Conservation (phyloP, 2,329 filamentous ascomycete species). For the Sporothrix brunneoviolacea region DNA sequence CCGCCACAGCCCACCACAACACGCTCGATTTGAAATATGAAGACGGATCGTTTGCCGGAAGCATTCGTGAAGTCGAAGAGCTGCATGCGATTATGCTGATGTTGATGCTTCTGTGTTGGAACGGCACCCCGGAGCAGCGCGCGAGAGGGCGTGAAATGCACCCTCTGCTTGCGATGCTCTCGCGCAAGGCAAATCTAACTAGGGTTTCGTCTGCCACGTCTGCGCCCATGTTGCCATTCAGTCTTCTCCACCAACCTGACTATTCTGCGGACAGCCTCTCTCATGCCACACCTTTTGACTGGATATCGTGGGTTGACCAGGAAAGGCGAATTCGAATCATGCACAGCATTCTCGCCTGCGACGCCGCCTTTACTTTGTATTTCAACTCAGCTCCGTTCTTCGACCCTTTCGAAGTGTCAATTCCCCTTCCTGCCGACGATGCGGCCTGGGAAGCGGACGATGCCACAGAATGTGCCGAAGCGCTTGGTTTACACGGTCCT, state of each 20-base stretch:
- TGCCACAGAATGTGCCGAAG: constrained; percentile 53
- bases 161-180: constrained; percentile 48
- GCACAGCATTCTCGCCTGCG: constrained; percentile 58
- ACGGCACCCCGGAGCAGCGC: constrained; percentile 60
- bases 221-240: constrained; percentile 4
- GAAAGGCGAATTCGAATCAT: constrained; percentile 61
- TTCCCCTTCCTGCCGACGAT: constrained; percentile 68
- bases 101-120: constrained; percentile 59
- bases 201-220: constrained; percentile 34
- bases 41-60: constrained; percentile 30
- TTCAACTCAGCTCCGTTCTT: constrained; percentile 63
- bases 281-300: constrained; percentile 49
- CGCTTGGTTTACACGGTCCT: constrained; percentile 56
- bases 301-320: constrained; percentile 62
- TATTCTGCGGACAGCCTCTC: constrained; percentile 22
- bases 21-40: constrained; percentile 32
- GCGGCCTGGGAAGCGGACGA: constrained; percentile 64
- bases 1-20: constrained; percentile 20
- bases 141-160: constrained; percentile 56
- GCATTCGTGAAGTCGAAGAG: constrained; percentile 51
- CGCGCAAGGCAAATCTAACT: constrained; percentile 50
- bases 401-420: constrained; percentile 54
- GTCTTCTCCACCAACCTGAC: constrained; percentile 50
- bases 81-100: constrained; percentile 60
- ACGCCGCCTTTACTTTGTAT: constrained; percentile 60